A percentile compares a stretch with the other conserved stretches of the same genome.
These are phyloP conservation scores for Aplosporella prunicola DNA, from an alignment of 2,329 filamentous ascomycete genomes.

Conservation along the genomic window DNA sequence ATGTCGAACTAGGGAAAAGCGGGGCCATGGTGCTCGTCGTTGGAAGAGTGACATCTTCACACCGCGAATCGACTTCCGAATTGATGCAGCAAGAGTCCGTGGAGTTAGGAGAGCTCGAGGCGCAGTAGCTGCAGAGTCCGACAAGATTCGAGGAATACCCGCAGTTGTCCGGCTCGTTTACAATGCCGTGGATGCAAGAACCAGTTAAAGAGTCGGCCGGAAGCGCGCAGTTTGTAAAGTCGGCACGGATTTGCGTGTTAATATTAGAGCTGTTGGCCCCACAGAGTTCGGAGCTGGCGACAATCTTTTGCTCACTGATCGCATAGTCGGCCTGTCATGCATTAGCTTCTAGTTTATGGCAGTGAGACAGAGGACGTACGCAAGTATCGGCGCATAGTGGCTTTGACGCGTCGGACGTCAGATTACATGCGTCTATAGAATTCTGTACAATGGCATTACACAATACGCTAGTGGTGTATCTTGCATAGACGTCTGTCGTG, in stretches of 20 bases:
- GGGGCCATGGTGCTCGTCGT: constrained; percentile 53
- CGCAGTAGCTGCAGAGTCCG: constrained; percentile 82
- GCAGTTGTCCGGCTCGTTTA: constrained; percentile 80
- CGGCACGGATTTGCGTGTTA: constrained; percentile 71
- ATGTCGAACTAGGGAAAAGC: constrained; percentile 53
- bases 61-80: constrained; percentile 63
- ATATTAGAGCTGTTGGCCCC: constrained; percentile 55
- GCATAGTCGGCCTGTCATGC: constrained; percentile 62
- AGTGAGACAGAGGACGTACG: constrained; percentile 41
- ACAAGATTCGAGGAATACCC: constrained; percentile 63
- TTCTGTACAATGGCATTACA: constrained; percentile 94
- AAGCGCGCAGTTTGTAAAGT: constrained; percentile 82
- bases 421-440: constrained; percentile 59
- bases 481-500: constrained; percentile 75
- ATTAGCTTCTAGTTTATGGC: background rate
- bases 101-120: constrained; percentile 72
- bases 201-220: constrained; percentile 69
- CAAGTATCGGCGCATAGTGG: constrained; percentile 88
- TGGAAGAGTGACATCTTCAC: constrained; percentile 68
- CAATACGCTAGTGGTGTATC: constrained; percentile 83
- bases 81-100: constrained; percentile 93
- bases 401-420: constrained; percentile 53
- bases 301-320: constrained; percentile 77
- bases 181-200: constrained; percentile 63
- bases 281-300: constrained; percentile 65